These are phyloP conservation scores for Tremellales sp. DNA, from an alignment of 1,284 basidiomycete species.

Conservation along the genomic window DNA sequence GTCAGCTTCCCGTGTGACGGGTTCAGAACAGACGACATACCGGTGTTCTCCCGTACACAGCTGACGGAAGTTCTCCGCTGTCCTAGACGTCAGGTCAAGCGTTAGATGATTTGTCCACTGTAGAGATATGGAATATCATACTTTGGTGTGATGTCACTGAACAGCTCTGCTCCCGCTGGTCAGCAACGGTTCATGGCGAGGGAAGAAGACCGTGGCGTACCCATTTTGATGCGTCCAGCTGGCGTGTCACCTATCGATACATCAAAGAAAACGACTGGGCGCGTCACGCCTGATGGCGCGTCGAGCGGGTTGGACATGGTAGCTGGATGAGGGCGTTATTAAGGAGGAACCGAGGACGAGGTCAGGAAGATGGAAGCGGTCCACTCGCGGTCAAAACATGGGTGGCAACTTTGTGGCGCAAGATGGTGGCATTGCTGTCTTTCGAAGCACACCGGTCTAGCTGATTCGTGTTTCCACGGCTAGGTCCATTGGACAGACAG, in stretches of 20 bases:
- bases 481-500: too few relatives aligned
- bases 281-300: constrained; percentile 46
- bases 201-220: constrained; percentile 16
- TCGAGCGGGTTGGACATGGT: too few relatives aligned
- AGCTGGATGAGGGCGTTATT: too few relatives aligned
- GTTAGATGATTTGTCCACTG: not conserved
- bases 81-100: constrained; percentile 52
- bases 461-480: too few relatives aligned
- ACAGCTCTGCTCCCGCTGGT: constrained; percentile 30
- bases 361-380: too few relatives aligned
- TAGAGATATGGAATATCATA: constrained; percentile 14
- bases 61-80: constrained; percentile 96
- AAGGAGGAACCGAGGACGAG: too few relatives aligned
- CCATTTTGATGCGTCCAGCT: constrained; percentile 92
- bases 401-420: too few relatives aligned
- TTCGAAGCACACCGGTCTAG: too few relatives aligned
- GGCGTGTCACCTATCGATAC: constrained; percentile 91
- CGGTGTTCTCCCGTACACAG: constrained; percentile 93
- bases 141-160: constrained; percentile 46
- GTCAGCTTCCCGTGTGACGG: not conserved
- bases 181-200: not conserved
- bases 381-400: too few relatives aligned
- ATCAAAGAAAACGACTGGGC: constrained; percentile 96
- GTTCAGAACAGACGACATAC: constrained; percentile 49
- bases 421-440: too few relatives aligned